A percentile compares a stretch with the other conserved stretches of the same genome.
These are phyloP conservation scores for Macaranga tanarius DNA, from an alignment of 441 rosid species.

Conservation along the genomic window DNA sequence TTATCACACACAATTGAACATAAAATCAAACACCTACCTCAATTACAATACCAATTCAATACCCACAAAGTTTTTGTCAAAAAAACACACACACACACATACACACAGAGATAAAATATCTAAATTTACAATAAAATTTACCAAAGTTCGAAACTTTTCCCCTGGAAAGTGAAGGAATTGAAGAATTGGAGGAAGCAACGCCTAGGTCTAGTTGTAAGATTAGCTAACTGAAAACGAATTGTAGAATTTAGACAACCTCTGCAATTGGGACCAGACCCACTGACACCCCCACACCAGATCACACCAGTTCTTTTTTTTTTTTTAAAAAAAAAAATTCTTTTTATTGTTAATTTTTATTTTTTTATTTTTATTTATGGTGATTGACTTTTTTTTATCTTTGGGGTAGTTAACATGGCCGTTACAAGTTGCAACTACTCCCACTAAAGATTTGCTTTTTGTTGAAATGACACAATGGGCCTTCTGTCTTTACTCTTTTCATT, in stretches of 20 bases:
- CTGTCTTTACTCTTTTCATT: neutral
- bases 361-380: neutral
- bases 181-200: conserved; percentile 6
- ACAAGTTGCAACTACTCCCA: neutral
- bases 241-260: neutral
- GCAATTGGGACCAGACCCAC: conserved; percentile 6
- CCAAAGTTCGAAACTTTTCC: neutral
- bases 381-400: neutral
- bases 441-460: neutral
- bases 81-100: too few relatives aligned
- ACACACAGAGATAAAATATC: neutral
- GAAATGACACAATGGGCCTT: neutral
- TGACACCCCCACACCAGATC: neutral
- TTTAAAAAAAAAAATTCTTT: too few relatives aligned
- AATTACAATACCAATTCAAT: neutral
- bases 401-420: conserved; percentile 5
- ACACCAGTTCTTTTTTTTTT: neutral
- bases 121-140: neutral
- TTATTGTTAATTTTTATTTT: neutral
- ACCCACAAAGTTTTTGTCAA: too few relatives aligned
- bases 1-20: neutral
- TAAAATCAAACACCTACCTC: neutral
- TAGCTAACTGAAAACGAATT: conserved; percentile 11
- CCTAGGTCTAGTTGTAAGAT: conserved; percentile 12
- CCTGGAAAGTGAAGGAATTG: neutral